Evolutionary conservation across 768 basidiomycete species (phyloP), one percentile per base, ranked within the genome.

Genomic region (Gyrodon lividus): DNA sequence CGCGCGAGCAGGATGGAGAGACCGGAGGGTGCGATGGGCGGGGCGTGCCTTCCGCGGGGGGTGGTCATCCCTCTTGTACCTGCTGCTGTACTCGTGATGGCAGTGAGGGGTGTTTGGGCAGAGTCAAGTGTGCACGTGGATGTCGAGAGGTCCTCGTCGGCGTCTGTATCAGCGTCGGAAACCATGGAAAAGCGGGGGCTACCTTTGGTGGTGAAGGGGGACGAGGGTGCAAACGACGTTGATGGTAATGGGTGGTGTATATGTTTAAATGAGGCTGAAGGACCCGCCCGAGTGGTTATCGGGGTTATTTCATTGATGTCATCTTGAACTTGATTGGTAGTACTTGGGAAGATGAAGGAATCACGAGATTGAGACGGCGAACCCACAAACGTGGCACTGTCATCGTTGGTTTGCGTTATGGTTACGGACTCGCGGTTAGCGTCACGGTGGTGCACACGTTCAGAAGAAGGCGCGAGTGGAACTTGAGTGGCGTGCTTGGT

Each of bases 261-360:
- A 28, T 55, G 20, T 43, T 65, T 65, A 56, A 64, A 26, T 24
- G 62, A 48, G 46, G 41, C 39, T 47, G 59, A 12, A 46, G 46
- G 16, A 30, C 44, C 44, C 41, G 41, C 19, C 51, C 59, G 16
- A 14, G 20, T 47, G 50, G 16, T 44, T 23, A 26, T 19, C 9
- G 51, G 44, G 34, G 54, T 70, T 51, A 62, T 55, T 54, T 59
- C 65, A 30, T 56, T 64, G 45, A 56, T 53, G 12, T 62, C 56
- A 59, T 61, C 62, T 43, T 16, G 10, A 12, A 31, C 26, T 52
- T 59, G 62, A 42, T 56, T 61, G 0, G 56, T 19, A 46, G n/a
- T 50, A 20, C 34, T 58, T 17, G 73, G 74, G 52, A 77, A 75
- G 50, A 77, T 73, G 61, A 76, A 70, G 2, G 71, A 64, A 51